Conservation (phyloP, 805 yeast species). For the Teunomyces aglyptinius region DNA sequence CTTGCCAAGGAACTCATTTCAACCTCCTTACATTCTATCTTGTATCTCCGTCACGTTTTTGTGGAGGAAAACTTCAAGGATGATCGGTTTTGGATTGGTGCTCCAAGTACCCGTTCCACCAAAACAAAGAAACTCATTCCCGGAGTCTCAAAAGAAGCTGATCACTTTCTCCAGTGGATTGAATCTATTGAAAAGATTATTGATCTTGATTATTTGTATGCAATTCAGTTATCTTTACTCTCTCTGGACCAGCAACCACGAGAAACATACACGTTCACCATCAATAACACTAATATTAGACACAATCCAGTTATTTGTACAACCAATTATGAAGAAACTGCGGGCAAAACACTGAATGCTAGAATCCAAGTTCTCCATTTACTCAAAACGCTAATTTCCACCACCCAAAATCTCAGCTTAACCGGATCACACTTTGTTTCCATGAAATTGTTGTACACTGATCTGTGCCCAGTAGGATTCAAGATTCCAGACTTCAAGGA, state of each 20-base stretch:
- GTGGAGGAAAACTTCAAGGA: background rate
- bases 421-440: background rate
- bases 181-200: slow-evolving; percentile 48
- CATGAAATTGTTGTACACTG: slow-evolving; percentile 1
- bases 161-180: slow-evolving; percentile 51
- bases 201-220: slow-evolving; percentile 39
- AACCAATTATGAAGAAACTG: background rate
- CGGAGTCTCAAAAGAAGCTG: slow-evolving; percentile 48
- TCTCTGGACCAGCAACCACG: slow-evolving; percentile 30
- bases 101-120: background rate
- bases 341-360: background rate
- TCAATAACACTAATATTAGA: slow-evolving; percentile 34
- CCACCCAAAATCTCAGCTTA: background rate
- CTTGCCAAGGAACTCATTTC: slow-evolving; percentile 1
- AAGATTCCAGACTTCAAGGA: background rate
- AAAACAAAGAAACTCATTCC: slow-evolving; percentile 48
- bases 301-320: background rate
- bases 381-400: background rate
- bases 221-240: slow-evolving; percentile 37
- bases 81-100: background rate
- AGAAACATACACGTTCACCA: slow-evolving; percentile 52
- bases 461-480: background rate
- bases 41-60: slow-evolving; percentile 5
- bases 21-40: background rate
- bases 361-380: background rate